A percentile compares a stretch with the other conserved stretches of the same genome.
Evolutionary conservation across 2,329 filamentous ascomycete species (phyloP).

Genomic region (Phoma sp.): DNA sequence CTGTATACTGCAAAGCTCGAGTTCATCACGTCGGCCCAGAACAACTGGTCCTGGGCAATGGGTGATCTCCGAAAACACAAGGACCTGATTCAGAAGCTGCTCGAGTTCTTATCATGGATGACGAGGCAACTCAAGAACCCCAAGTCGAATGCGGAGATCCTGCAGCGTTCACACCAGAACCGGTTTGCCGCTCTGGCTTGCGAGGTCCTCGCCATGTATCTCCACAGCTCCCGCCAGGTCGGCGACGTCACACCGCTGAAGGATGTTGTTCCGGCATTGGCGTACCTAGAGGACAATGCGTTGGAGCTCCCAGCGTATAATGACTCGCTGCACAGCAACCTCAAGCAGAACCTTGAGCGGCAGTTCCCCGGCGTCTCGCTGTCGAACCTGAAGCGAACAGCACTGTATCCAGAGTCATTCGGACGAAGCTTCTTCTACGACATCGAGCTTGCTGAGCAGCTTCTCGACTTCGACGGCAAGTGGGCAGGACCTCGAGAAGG

Average conservation of each 20-base stretch:
- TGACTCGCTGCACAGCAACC: slow-evolving; percentile 80
- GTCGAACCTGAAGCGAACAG: slow-evolving; percentile 80
- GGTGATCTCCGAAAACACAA: slow-evolving; percentile 76
- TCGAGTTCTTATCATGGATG: slow-evolving; percentile 67
- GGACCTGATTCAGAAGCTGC: slow-evolving; percentile 73
- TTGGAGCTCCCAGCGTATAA: slow-evolving; percentile 85
- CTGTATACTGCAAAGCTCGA: slow-evolving; percentile 79
- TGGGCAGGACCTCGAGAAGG: slow-evolving; percentile 67
- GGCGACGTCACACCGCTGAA: slow-evolving; percentile 72
- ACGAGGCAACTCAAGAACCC: slow-evolving; percentile 31
- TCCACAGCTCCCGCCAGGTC: slow-evolving; percentile 83
- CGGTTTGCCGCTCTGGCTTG: slow-evolving; percentile 78
- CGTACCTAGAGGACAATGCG: slow-evolving; percentile 80
- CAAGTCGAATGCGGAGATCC: slow-evolving; percentile 29
- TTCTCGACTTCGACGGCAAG: slow-evolving; percentile 76
- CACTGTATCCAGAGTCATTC: slow-evolving; percentile 67
- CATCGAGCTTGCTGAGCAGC: slow-evolving; percentile 72
- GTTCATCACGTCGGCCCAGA: slow-evolving; percentile 86
- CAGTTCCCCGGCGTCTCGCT: slow-evolving; percentile 77
- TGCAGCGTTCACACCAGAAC: slow-evolving; percentile 49
- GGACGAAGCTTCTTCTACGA: slow-evolving; percentile 87
- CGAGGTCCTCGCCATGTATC: slow-evolving; percentile 87
- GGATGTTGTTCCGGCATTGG: slow-evolving; percentile 73
- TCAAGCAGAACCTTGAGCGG: slow-evolving; percentile 81
- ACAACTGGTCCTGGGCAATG: slow-evolving; percentile 95